Evolutionary conservation across 1,139 yeast genomes (phyloP), one percentile per base, ranked within the genome.

Genomic region (Trichomonascaceae sp.): DNA sequence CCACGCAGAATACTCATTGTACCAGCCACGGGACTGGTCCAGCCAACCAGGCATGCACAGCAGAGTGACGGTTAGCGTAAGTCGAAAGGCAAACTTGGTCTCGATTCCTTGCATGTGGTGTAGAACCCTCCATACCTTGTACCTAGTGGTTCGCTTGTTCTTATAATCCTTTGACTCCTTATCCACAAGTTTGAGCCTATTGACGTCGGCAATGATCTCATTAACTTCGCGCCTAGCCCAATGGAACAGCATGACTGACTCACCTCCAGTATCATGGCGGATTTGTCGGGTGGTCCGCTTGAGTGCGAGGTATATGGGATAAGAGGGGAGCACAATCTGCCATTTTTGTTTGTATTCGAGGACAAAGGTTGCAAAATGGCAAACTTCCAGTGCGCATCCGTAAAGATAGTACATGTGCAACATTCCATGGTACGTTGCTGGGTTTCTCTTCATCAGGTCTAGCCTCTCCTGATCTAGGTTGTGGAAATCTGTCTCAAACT

Each of bases 251-350:
- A 60, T 54, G 4, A 65, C 62, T 15, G 60, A 55, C 26, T 62
- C 62, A 2, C 68, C 65, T 17, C 73, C 73, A 38, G 65, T 62
- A 45, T 68, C 73, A 29, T 60, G 57, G 4, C 63, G 50, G 38
- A 66, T 64, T 36, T 61, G 67, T 22, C 47, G 48, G 0, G 69
- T 63, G 16, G 64, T 42, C 27, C 67, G 54, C 35, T 56, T 54
- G 13, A 67, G 38, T 0, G 69, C 65, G 33, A 69, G 51, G 3
- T 44, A 31, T 4, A 62, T 38, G 1, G 71, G 67, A 39, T 67
- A 64, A 17, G 51, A 51, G 1, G 69, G 65, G 3, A 48, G 38
- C 6, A 50, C 43, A 1, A 64, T 9, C 31, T 49, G 50, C 65
- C 64, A 59, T 26, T 37, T 44, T 3, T 55, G 40, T 11, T 32